These are phyloP conservation scores for Clavaria fumosa DNA, from an alignment of 768 basidiomycete genomes.

Conservation along the genomic window DNA sequence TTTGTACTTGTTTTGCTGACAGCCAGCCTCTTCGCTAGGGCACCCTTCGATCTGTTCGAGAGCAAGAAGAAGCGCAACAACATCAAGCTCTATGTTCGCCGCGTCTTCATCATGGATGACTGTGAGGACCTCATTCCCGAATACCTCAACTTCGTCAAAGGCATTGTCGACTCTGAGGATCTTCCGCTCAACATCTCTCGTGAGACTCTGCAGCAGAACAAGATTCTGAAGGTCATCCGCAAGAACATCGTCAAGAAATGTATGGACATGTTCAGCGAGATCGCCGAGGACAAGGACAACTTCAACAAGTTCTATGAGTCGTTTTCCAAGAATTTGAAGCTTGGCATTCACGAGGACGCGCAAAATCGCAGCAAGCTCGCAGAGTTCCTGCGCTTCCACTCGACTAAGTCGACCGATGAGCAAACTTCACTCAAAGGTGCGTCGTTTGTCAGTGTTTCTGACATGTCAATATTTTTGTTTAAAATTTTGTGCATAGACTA, in stretches of 20 bases:
- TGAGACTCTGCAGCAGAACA: conserved; percentile 99
- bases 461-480: conserved; percentile 1
- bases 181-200: conserved; percentile 99
- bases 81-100: conserved; percentile 99
- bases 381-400: conserved; percentile 97
- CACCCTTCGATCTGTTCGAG: conserved; percentile 99
- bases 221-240: conserved; percentile 99
- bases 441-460: conserved; percentile 4
- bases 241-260: conserved; percentile 99
- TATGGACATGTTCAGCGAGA: conserved; percentile 87
- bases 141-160: conserved; percentile 99
- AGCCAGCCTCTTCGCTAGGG: conserved; percentile 31
- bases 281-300: conserved; percentile 99
- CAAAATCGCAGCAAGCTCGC: conserved; percentile 99
- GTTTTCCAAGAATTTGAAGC: conserved; percentile 98
- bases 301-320: conserved; percentile 94
- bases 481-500: conserved; percentile 45
- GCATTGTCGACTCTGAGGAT: conserved; percentile 99
- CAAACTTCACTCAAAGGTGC: conserved; percentile 83
- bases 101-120: conserved; percentile 99
- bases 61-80: conserved; percentile 99
- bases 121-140: conserved; percentile 99
- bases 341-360: conserved; percentile 97
- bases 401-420: conserved; percentile 88
- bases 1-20: conserved; percentile 1